Evolutionary conservation across 306 rosid species (phyloP).

Genomic region (Vicia villosa): DNA sequence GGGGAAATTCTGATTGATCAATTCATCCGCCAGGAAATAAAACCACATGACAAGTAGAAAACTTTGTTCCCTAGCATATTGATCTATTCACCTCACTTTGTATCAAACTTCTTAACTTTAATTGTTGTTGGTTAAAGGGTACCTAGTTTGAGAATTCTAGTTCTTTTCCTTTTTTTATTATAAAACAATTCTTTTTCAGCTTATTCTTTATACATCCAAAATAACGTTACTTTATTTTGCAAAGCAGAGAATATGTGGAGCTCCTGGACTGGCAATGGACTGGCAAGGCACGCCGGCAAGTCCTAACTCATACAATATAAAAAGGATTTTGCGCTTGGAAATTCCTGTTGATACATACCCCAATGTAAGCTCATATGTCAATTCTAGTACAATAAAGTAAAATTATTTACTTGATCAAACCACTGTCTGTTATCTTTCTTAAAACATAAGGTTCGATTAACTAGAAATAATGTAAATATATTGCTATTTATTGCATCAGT

Average conservation of each 20-base stretch:
- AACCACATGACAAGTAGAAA: conserved; percentile 9
- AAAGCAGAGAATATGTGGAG: conserved; percentile 74
- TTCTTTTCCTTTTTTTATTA: background rate
- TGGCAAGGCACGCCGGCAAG: conserved; percentile 97
- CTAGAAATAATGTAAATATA: conserved; percentile 24
- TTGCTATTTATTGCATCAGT: conserved; percentile 48
- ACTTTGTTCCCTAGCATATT: conserved; percentile 4
- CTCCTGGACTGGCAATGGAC: conserved; percentile 92
- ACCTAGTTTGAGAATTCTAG: conserved; percentile 12
- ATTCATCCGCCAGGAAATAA: background rate
- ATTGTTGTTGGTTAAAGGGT: background rate
- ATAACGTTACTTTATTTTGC: conserved; percentile 31
- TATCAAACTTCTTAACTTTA: background rate
- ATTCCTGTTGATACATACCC: conserved; percentile 93
- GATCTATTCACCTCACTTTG: conserved; percentile 9
- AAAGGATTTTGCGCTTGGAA: conserved; percentile 89
- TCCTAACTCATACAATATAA: conserved; percentile 83
- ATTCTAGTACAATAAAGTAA: conserved; percentile 3
- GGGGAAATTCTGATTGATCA: background rate
- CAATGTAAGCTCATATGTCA: conserved; percentile 54
- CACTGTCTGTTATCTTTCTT: conserved; percentile 1
- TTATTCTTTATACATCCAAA: conserved; percentile 2
- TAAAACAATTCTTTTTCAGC: conserved; percentile 3
- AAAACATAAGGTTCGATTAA: background rate
- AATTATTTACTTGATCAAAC: conserved; percentile 30